Evolutionary conservation across 1,284 basidiomycete species (phyloP), one percentile per base, ranked within the genome.

Genomic region (Takashimella koratensis): DNA sequence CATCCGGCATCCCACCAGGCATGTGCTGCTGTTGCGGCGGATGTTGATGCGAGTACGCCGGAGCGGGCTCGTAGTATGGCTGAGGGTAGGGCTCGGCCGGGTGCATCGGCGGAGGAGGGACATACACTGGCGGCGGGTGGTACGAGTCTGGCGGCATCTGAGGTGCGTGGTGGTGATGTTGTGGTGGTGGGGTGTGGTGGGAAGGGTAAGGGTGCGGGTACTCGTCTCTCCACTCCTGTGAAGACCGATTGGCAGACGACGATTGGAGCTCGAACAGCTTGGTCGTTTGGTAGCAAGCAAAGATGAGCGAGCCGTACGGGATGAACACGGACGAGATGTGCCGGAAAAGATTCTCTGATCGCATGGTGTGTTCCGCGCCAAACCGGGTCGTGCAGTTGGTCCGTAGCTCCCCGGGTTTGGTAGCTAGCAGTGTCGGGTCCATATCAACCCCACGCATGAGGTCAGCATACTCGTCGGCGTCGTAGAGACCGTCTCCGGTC

Each of bases 371-470:
- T 63, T 84, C 82, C 44, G 88, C 87, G 69, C 89, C 86, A 79
- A 89, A 96, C 57, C 95, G 82, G 65, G 90, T 83, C 54, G 93
- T 97, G 73, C 94, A 98, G 76, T 86, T 93, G 45, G 94, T 97
- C 76, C 88, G 87, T 42, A 87, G 85, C 66, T 87, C 85, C 60
- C 81, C 84, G 2, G 71, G 64, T 24, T 69, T 60, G 27, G 67
- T 49, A 19, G 64, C 68, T 3, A 64, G 79, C 78, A 70, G 79
- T 75, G 55, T 79, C 68, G 70, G 67, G 60, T 73, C 77, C 75
- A 90, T 84, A 66, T 87, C 82, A 23, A 94, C 87, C 51, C 86
- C 85, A 54, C 86, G 84, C 47, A 88, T 89, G 49, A 96, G 81
- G 62, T 83, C 83, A 48, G 87, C 86, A 68, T 92, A 90, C 67